Percentiles rank a stretch among this genome's conserved stretches.
Conservation (phyloP, 2,329 filamentous ascomycete species). For the Exutisphaerella laricina region DNA sequence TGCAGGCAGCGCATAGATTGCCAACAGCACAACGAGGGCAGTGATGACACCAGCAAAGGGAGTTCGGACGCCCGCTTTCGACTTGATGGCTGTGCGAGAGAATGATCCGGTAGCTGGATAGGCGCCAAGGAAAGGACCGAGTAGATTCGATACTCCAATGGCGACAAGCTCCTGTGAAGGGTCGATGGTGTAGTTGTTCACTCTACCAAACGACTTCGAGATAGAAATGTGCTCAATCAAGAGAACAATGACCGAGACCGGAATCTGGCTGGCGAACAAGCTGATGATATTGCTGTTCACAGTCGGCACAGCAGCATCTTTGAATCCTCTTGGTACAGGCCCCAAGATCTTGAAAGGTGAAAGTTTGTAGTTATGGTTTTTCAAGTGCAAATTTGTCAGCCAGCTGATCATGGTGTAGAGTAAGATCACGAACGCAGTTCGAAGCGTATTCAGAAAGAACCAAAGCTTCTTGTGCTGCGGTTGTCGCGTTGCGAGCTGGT, state of each 20-base stretch:
- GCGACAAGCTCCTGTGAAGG: conserved; percentile 94
- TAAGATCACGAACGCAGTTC: conserved; percentile 85
- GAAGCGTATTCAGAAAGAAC: conserved; percentile 87
- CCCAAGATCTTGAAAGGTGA: conserved; percentile 68
- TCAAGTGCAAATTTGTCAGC: conserved; percentile 65
- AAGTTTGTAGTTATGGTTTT: conserved; percentile 29
- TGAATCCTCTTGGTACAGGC: conserved; percentile 77
- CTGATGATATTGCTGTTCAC: conserved; percentile 62
- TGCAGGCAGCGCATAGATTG: conserved; percentile 79
- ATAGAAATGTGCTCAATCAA: conserved; percentile 97
- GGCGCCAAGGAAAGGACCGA: conserved; percentile 85
- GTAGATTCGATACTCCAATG: conserved; percentile 82
- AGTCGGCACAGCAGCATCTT: conserved; percentile 66
- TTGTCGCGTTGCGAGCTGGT: conserved; percentile 59
- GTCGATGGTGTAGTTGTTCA: conserved; percentile 95
- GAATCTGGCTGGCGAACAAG: conserved; percentile 66
- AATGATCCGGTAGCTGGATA: conserved; percentile 95
- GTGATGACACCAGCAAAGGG: conserved; percentile 88
- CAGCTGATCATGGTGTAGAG: conserved; percentile 90
- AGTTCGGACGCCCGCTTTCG: conserved; percentile 89
- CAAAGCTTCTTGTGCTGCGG: conserved; percentile 66
- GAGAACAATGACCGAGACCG: conserved; percentile 85
- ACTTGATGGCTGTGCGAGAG: conserved; percentile 93
- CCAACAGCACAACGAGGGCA: conserved; percentile 75
- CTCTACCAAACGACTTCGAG: conserved; percentile 88